These are phyloP conservation scores for Cutaneotrichosporon cutaneum DNA, from an alignment of 1,284 basidiomycete species.

Conservation along the genomic window DNA sequence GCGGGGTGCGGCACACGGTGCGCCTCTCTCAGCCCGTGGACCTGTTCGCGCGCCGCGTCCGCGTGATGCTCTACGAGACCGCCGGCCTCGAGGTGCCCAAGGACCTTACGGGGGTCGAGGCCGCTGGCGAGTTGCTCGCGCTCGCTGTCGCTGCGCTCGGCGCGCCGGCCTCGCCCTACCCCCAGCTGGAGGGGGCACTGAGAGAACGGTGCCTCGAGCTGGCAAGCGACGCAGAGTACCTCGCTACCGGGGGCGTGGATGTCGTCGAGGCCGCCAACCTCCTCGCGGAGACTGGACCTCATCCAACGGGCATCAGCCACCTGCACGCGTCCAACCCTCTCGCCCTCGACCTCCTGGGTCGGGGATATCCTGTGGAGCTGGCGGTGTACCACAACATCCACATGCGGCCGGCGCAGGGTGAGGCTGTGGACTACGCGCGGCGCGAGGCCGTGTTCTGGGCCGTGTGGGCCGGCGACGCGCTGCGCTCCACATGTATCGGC, in stretches of 20 bases:
- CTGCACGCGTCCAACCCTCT: not conserved
- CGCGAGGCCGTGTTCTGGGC: constrained; percentile 7
- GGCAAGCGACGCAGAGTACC: not conserved
- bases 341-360: constrained; percentile 10
- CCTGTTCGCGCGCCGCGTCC: constrained; percentile 8
- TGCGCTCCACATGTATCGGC: constrained; percentile 9
- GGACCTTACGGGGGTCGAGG: constrained; percentile 9
- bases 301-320: not conserved
- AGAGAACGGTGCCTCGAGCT: constrained; percentile 1
- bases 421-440: constrained; percentile 1
- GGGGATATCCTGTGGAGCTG: constrained; percentile 14
- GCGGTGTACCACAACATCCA: constrained; percentile 12
- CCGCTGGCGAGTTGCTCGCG: constrained; percentile 8
- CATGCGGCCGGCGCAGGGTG: not conserved
- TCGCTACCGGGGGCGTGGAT: constrained; percentile 2
- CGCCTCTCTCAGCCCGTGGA: constrained; percentile 2
- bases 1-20: constrained; percentile 1
- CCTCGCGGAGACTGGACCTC: constrained; percentile 1
- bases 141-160: constrained; percentile 13
- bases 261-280: constrained; percentile 13
- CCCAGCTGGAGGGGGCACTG: not conserved
- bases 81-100: constrained; percentile 15
- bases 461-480: constrained; percentile 10
- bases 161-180: constrained; percentile 1
- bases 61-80: constrained; percentile 12